Evolutionary conservation across 2,329 filamentous ascomycete species (phyloP).

Genomic region (Fusarium acutatum): DNA sequence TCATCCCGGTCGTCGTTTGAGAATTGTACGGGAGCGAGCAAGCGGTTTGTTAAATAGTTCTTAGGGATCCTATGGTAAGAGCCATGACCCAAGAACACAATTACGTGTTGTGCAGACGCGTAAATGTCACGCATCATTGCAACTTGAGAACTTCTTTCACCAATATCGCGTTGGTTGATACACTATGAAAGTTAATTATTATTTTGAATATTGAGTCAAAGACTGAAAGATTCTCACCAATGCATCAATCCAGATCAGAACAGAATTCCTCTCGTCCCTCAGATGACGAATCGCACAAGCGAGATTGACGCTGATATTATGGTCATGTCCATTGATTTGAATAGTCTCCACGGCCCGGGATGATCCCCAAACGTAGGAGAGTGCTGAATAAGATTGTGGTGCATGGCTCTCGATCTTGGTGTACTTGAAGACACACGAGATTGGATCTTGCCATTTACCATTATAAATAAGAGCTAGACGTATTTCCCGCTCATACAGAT

Average conservation of each 20-base stretch:
- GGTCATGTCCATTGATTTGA: not conserved
- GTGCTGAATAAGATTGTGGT: not conserved
- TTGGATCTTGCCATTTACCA: not conserved
- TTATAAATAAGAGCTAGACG: not conserved
- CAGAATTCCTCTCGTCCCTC: not conserved
- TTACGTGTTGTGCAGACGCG: not conserved
- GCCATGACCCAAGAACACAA: not conserved
- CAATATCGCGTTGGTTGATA: not conserved
- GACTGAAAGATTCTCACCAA: not conserved
- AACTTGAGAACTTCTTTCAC: not conserved
- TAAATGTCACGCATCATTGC: not conserved
- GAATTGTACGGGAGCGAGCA: not conserved
- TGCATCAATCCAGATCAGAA: not conserved
- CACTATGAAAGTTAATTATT: not conserved
- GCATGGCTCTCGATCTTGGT: not conserved
- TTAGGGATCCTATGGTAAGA: not conserved
- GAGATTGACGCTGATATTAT: not conserved
- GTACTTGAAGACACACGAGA: not conserved
- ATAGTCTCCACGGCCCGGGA: not conserved
- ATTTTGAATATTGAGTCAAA: rapidly evolving
- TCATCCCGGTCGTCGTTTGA: not conserved
- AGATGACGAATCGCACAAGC: not conserved
- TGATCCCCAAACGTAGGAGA: not conserved
- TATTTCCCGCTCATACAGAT: not conserved
- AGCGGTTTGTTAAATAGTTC: not conserved